Evolutionary conservation across 2,329 filamentous ascomycete genomes (phyloP).

Genomic region (Zasmidium citrigriseum): DNA sequence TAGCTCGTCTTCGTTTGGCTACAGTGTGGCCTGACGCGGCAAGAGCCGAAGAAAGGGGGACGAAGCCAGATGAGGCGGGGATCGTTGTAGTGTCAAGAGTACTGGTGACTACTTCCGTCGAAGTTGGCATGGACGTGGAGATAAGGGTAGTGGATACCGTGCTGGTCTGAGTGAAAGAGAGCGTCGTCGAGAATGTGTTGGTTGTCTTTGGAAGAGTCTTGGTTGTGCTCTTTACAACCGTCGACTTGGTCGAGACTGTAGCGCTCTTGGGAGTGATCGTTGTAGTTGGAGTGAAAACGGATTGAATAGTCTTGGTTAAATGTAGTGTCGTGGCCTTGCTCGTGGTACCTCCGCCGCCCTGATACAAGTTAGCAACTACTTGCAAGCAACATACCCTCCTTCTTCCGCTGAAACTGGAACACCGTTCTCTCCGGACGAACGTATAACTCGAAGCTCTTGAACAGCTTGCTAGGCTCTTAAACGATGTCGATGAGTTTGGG

Average conservation of each 20-base stretch:
- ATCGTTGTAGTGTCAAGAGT: constrained; percentile 14
- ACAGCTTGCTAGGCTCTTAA: too few species aligned
- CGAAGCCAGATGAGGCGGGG: constrained; percentile 11
- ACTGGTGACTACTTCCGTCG: constrained; percentile 10
- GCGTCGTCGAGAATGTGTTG: constrained; percentile 12
- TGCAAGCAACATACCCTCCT: too few species aligned
- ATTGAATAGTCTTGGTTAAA: constrained; percentile 3
- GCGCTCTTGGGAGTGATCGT: constrained; percentile 1
- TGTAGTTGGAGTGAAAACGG: neutral
- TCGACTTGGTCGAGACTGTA: neutral
- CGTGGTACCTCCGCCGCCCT: constrained; percentile 5
- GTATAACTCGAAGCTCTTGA: too few species aligned
- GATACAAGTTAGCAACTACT: neutral
- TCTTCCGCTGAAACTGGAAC: too few species aligned
- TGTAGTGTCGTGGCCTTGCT: constrained; percentile 2
- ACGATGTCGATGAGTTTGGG: too few species aligned
- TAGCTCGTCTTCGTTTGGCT: constrained; percentile 7
- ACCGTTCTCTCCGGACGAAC: too few species aligned
- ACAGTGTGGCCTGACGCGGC: constrained; percentile 10
- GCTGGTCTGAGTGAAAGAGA: constrained; percentile 10
- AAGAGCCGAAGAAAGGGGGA: constrained; percentile 14
- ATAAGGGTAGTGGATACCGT: constrained; percentile 13
- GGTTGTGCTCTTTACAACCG: neutral
- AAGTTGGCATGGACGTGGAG: constrained; percentile 7
- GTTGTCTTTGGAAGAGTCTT: constrained; percentile 15